Evolutionary conservation across 495 filamentous ascomycete species (phyloP).

Genomic region (Penicillium lagena): DNA sequence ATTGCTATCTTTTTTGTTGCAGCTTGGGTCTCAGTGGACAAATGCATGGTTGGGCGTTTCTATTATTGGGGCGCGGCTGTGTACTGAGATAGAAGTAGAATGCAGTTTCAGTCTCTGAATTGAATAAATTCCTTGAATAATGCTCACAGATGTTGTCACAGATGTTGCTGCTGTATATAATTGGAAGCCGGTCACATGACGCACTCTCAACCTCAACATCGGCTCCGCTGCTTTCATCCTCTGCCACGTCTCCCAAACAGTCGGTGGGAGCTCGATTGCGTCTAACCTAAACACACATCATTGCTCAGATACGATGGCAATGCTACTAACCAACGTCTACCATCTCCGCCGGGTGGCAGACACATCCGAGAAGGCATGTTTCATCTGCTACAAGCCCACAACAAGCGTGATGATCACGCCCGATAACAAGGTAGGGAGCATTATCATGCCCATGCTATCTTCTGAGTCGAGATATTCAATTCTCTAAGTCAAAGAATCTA

Average conservation of each 20-base stretch:
- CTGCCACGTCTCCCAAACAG: not conserved
- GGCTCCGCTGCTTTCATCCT: not conserved
- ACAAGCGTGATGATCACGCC: conserved; percentile 82
- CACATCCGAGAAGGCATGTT: conserved; percentile 71
- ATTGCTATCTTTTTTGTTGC: conserved; percentile 7
- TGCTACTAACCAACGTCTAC: conserved; percentile 74
- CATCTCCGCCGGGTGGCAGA: conserved; percentile 86
- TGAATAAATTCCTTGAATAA: no score
- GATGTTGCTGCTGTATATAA: not conserved
- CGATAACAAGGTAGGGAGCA: conserved; percentile 69
- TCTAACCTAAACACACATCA: no score
- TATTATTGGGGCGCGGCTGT: conserved; percentile 1
- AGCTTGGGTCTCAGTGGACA: conserved; percentile 13
- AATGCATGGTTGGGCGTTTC: conserved; percentile 26
- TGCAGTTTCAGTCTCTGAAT: not conserved
- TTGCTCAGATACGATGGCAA: conserved; percentile 10
- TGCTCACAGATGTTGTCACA: no score
- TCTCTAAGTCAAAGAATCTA: no score
- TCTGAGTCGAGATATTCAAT: no score
- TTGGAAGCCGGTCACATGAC: conserved; percentile 9
- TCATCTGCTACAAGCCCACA: conserved; percentile 86
- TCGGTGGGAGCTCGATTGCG: not conserved
- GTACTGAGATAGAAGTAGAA: not conserved
- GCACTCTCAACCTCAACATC: conserved; percentile 4
- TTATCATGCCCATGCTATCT: not conserved